phyloP scores from a whole-genome alignment of 106 monocot genomes.

The Platanthera guangdongensis region DNA sequence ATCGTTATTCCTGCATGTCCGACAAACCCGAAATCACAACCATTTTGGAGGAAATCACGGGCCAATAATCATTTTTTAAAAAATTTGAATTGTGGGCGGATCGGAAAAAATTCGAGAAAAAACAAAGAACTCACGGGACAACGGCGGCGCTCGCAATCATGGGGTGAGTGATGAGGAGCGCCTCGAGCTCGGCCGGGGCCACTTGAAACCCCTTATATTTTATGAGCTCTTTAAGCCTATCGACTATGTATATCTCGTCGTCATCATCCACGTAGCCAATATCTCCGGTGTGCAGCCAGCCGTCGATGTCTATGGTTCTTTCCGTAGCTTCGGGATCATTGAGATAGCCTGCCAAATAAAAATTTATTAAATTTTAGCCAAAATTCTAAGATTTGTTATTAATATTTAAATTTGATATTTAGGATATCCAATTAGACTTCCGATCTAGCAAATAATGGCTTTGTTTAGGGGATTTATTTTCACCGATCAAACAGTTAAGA shows the following conservation, averaged over 20 bases:
- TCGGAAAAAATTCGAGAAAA: background rate
- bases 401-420: background rate
- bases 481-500: no score
- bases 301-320: slow-evolving; percentile 56
- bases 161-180: slow-evolving; percentile 39
- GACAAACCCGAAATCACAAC: background rate
- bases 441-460: no score
- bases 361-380: background rate
- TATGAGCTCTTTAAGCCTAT: slow-evolving; percentile 80
- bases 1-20: slow-evolving; percentile 36
- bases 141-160: slow-evolving; percentile 35
- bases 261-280: slow-evolving; percentile 69
- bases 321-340: slow-evolving; percentile 60
- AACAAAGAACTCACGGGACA: slow-evolving; percentile 27
- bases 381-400: background rate
- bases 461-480: no score
- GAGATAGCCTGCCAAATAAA: slow-evolving; percentile 45
- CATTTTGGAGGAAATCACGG: background rate
- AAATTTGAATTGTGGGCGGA: background rate
- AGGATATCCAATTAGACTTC: no score
- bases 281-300: slow-evolving; percentile 91
- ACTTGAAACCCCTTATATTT: slow-evolving; percentile 80
- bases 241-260: slow-evolving; percentile 85
- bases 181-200: slow-evolving; percentile 55
- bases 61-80: background rate